Base-by-base conservation (phyloP, 768 basidiomycete species). In the Plicaturopsis crispa region DNA sequence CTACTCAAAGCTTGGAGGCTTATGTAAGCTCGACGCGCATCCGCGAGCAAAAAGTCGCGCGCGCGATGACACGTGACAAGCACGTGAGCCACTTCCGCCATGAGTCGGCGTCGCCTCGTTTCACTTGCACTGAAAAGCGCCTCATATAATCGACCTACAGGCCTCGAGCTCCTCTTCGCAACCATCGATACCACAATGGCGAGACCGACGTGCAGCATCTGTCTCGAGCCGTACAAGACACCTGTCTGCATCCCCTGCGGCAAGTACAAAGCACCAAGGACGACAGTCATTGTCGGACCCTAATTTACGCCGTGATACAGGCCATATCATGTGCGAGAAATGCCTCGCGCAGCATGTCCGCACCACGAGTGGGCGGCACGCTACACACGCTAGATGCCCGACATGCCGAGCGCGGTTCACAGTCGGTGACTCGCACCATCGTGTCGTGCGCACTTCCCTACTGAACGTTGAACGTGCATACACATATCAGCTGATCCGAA, bases 241-340 rank as follows among this genome's bases (percentile, higher is more conserved):
- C 79, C 80, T 0, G 72, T 78, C 4, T 75, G 63, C 28, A 56
- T 77, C 1, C 78, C 80, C 8, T 82, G 80, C 50, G 80, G 80
- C 80, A 45, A 41, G 72, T 48, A 16, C n/a, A 13, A 11, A 3
- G 26, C 26, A 28, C 26, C 26, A 8, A 14, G 26, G 26, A 28
- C n/a, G n/a, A n/a, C n/a, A 14, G 14, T 28, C 26, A 28, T 28
- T 8, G 14, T 28, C 8, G 14, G 8, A 28, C 26, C 26, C 26
- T 28, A 14, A 28, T 28, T 8, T 8, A 8, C 26, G 10, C 8
- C 14, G 26, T 28, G 10, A 8, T 8, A 28, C 26, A 28, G 26
- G 26, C 8, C 26, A 28, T 14, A 14, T 28, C 26, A 8, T 8
- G 8, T 28, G 26, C 14, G 26, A 28, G 14, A 28, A 28, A 28